Evolutionary conservation across 106 monocot species (phyloP).

Genomic region (Amphibolis antarctica): DNA sequence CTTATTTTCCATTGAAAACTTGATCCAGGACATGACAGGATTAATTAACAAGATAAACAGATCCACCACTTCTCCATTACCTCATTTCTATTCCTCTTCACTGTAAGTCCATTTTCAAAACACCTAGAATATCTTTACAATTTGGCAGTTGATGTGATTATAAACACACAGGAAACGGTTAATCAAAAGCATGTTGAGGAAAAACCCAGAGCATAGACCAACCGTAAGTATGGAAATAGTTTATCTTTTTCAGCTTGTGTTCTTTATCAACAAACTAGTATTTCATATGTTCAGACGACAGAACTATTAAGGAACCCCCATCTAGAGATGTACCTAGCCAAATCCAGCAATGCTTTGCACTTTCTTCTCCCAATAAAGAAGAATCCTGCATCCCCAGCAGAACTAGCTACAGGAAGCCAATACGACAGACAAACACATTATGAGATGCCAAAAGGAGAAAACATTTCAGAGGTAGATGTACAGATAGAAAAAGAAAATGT

Average conservation of each 20-base stretch:
- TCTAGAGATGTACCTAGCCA: constrained; percentile 57
- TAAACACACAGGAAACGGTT: constrained; percentile 47
- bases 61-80: constrained; percentile 70
- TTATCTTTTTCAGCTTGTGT: not conserved
- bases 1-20: constrained; percentile 38
- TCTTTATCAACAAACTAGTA: not conserved
- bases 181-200: constrained; percentile 85
- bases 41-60: constrained; percentile 84
- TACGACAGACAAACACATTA: constrained; percentile 2
- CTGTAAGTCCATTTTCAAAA: constrained; percentile 30
- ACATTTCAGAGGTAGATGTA: constrained; percentile 1
- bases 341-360: constrained; percentile 53
- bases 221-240: constrained; percentile 35
- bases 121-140: not conserved
- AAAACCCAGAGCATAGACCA: constrained; percentile 91
- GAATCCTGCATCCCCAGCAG: constrained; percentile 14
- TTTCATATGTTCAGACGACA: constrained; percentile 34
- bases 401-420: constrained; percentile 26
- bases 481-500: constrained; percentile 2
- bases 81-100: constrained; percentile 53
- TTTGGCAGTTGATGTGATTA: constrained; percentile 3
- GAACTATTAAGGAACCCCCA: constrained; percentile 54
- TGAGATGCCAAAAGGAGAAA: constrained; percentile 2
- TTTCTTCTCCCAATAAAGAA: constrained; percentile 66
- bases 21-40: constrained; percentile 63